Evolutionary conservation across 495 filamentous ascomycete species (phyloP).

Genomic region (Margaritispora aquatica): DNA sequence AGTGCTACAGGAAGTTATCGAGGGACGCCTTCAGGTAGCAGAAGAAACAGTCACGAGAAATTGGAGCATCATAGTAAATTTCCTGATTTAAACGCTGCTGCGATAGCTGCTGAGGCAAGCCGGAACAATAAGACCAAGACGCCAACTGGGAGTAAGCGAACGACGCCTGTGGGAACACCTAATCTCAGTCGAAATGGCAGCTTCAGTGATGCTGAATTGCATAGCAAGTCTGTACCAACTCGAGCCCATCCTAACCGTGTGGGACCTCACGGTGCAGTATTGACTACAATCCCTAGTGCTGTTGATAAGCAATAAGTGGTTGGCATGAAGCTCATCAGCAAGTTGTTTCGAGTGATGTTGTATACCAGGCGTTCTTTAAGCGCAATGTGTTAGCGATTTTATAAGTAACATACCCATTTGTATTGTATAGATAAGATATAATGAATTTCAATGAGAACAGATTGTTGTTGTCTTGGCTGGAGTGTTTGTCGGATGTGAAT

Average conservation of each 20-base stretch:
- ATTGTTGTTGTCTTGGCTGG: too few relatives aligned
- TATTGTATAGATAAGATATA: too few relatives aligned
- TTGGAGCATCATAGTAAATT: not conserved
- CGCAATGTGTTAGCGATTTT: too few relatives aligned
- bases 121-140: not conserved
- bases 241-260: not conserved
- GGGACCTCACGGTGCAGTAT: not conserved
- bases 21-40: conserved; percentile 1
- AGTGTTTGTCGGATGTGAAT: too few relatives aligned
- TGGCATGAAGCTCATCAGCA: too few relatives aligned
- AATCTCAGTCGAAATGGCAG: not conserved
- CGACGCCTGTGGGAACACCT: not conserved
- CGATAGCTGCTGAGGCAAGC: not conserved
- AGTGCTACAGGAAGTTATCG: not conserved
- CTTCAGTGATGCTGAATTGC: not conserved
- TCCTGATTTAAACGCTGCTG: not conserved
- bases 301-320: not conserved
- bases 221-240: not conserved
- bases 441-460: too few relatives aligned
- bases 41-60: conserved; percentile 5
- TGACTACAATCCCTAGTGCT: not conserved
- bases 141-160: not conserved
- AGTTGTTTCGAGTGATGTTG: too few relatives aligned
- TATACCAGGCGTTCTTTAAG: too few relatives aligned
- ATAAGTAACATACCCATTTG: too few relatives aligned